Evolutionary conservation across 2,329 filamentous ascomycete species (phyloP).

Genomic region (Elsinoe batatas): DNA sequence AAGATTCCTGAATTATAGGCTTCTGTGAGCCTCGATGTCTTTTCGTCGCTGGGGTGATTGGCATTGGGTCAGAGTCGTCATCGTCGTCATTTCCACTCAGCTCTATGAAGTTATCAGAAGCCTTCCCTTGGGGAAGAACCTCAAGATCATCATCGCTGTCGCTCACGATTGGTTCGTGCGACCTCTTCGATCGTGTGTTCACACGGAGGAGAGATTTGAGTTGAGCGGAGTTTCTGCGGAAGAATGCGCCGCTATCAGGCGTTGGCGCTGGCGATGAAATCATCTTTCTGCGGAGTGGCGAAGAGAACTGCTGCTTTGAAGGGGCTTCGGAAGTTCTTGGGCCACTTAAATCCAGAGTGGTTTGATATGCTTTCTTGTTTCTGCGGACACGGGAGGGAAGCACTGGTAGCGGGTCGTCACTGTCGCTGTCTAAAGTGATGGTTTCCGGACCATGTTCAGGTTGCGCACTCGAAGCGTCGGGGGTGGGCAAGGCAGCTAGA

Average conservation of each 20-base stretch:
- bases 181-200: neutral
- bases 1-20: neutral
- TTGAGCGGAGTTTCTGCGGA: neutral
- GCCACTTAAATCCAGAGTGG: neutral
- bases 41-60: conserved; percentile 12
- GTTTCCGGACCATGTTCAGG: conserved; percentile 12
- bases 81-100: conserved; percentile 7
- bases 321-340: neutral
- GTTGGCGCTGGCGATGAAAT: neutral
- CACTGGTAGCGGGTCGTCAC: conserved; percentile 15
- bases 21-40: conserved; percentile 13
- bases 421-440: conserved; percentile 17
- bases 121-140: conserved; percentile 17
- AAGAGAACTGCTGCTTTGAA: neutral
- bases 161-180: neutral
- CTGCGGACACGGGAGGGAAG: neutral
- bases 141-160: conserved; percentile 24
- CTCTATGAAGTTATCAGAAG: conserved; percentile 11
- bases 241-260: conserved; percentile 11
- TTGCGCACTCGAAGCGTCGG: conserved; percentile 18
- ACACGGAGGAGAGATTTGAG: neutral
- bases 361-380: neutral
- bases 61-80: conserved; percentile 9
- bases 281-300: neutral
- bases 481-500: conserved; percentile 18